Conservation (phyloP, 73 alveolate species). For the Tetrahymena thermophila region DNA sequence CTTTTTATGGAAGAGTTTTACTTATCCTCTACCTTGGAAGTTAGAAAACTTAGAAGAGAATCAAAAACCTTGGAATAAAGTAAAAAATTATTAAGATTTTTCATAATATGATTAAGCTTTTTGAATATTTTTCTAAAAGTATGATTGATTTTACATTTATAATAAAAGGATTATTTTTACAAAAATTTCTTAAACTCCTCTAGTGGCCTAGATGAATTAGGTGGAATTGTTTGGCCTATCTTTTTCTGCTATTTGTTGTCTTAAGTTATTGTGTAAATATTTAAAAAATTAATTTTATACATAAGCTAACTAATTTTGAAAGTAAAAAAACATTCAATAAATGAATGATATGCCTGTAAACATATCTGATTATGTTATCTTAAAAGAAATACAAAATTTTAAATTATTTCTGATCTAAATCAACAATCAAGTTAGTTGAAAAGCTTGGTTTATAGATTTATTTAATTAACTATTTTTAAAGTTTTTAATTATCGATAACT, state of each 20-base stretch:
- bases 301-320: neutral
- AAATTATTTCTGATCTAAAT: too few relatives aligned
- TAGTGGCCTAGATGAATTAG: neutral
- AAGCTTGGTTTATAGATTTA: too few relatives aligned
- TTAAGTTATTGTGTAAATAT: neutral
- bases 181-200: constrained; percentile 11
- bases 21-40: constrained; percentile 54
- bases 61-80: neutral
- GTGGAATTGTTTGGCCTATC: constrained; percentile 27
- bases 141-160: neutral
- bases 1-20: constrained; percentile 41
- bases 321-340: neutral
- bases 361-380: too few relatives aligned
- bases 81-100: neutral
- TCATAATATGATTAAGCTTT: too few relatives aligned
- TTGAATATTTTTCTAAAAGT: neutral
- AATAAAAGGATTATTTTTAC: constrained; percentile 4
- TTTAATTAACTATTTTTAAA: too few relatives aligned
- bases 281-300: neutral
- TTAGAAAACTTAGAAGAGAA: neutral
- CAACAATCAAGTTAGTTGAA: too few relatives aligned
- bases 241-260: constrained; percentile 10
- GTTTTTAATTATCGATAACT: too few relatives aligned
- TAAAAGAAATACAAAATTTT: too few relatives aligned
- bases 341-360: too few relatives aligned